Evolutionary conservation across 106 monocot genomes (phyloP).

Genomic region (Alisma plantagoaquatica): DNA sequence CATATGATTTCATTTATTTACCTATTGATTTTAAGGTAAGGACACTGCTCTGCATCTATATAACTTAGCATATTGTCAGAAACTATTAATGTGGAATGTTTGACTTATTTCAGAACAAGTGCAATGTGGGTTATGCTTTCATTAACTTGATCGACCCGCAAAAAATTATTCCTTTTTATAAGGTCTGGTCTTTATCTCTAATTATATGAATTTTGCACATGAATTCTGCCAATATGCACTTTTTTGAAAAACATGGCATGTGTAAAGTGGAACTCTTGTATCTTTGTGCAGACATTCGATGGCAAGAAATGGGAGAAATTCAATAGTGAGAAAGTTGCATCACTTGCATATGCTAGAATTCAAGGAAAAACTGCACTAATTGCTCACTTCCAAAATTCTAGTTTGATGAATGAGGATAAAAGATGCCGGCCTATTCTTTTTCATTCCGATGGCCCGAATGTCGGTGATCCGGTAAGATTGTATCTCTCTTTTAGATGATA

Average conservation of each 20-base stretch:
- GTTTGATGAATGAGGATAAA: slow-evolving; percentile 89
- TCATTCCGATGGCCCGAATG: slow-evolving; percentile 76
- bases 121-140: slow-evolving; percentile 98
- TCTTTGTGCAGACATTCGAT: slow-evolving; percentile 51
- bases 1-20: slow-evolving; percentile 67
- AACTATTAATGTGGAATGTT: too few relatives aligned
- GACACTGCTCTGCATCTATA: too few relatives aligned
- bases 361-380: slow-evolving; percentile 73
- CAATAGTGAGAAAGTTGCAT: slow-evolving; percentile 80
- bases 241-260: not conserved
- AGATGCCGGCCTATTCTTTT: slow-evolving; percentile 83
- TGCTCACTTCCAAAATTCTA: slow-evolving; percentile 83
- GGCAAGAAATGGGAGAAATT: slow-evolving; percentile 91
- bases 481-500: not conserved
- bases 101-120: slow-evolving; percentile 90
- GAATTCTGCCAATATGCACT: too few relatives aligned
- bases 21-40: slow-evolving; percentile 77
- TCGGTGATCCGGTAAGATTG: slow-evolving; percentile 63
- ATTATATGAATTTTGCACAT: not conserved
- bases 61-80: too few relatives aligned
- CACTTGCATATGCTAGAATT: slow-evolving; percentile 80
- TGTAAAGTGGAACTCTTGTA: not conserved
- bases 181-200: slow-evolving; percentile 15
- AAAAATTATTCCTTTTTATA: slow-evolving; percentile 29
- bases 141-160: slow-evolving; percentile 75